phyloP scores from a whole-genome alignment of 768 basidiomycete genomes.

The Boletus bicolor region DNA sequence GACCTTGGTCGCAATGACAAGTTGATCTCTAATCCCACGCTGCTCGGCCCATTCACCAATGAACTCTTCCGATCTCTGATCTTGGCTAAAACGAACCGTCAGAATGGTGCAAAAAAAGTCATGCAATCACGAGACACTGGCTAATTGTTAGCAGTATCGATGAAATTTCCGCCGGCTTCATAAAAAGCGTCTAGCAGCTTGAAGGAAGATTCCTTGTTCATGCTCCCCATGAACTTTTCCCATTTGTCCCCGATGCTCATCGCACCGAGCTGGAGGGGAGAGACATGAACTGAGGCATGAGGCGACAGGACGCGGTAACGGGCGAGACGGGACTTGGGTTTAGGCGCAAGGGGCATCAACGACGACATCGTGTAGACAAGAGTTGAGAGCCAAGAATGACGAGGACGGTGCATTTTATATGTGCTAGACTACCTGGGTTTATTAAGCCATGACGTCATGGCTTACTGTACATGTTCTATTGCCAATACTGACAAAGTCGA shows the following conservation, averaged over 20 bases:
- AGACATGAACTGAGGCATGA: slow-evolving; percentile 43
- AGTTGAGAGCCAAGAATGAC: not conserved
- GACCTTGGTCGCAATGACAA: slow-evolving; percentile 48
- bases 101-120: not conserved
- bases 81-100: slow-evolving; percentile 36
- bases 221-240: slow-evolving; percentile 33
- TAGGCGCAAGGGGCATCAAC: slow-evolving; percentile 17
- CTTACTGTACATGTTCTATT: not conserved
- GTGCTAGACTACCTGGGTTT: no score
- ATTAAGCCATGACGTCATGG: not conserved
- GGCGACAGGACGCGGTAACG: slow-evolving; percentile 39
- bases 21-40: slow-evolving; percentile 43
- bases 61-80: slow-evolving; percentile 50
- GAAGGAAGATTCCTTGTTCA: slow-evolving; percentile 42
- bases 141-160: slow-evolving; percentile 50
- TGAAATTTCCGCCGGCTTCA: slow-evolving; percentile 47
- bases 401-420: not conserved
- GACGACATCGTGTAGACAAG: slow-evolving; percentile 1
- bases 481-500: not conserved
- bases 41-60: slow-evolving; percentile 50
- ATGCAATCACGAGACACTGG: slow-evolving; percentile 8
- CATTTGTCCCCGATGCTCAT: slow-evolving; percentile 46
- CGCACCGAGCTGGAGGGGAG: slow-evolving; percentile 45
- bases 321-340: slow-evolving; percentile 33
- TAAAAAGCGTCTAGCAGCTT: slow-evolving; percentile 45